Base-by-base conservation (phyloP, 345 rosid genomes). In the Stellera chamaejasme region DNA sequence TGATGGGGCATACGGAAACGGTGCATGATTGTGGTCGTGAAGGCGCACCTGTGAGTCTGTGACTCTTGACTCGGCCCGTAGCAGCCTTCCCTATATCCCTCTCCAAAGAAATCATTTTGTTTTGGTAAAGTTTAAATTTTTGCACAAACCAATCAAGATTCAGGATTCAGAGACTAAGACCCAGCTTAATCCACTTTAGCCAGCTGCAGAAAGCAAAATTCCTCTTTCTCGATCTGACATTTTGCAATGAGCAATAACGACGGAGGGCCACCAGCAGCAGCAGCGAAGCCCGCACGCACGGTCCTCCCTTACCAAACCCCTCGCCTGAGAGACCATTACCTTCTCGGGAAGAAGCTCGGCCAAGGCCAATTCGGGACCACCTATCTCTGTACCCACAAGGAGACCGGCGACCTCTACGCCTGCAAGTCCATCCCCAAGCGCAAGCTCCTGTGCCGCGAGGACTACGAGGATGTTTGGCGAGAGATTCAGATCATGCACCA, bases 401-500 rank as follows among this genome's bases (percentile, higher is more conserved):
- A 76, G 10, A 72, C 87, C 0, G 60, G 66, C 39, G 52, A 54
- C 27, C 78, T 54, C 11, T 84, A 63, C 66, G 98, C 97, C 50
- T 92, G 97, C 79, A 92, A 92, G 66, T 92, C 98, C 19, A 92
- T 92, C 63, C 90, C 98, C 0, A 92, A 92, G 59, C 75, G 98
- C 12, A 92, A 92, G 66, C 93, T 92, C 16, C 64, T 92, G 0
- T 92, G 98, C 73, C 85, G 77, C 23, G 98, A 92, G 67, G 98
- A 88, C 58, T 92, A 82, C 59, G 98, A 92, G 36, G 98, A 92
- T 51, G 98, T 92, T 0, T 86, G 97, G 95, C 53, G 94, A 16
- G 98, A 92, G 84, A 89, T 92, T 72, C 98, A 92, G 87, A 92
- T 92, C 82, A 92, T 92, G 98, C 98, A 92, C 60, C 98, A 92